phyloP scores from a whole-genome alignment of 2,329 filamentous ascomycete genomes.

The Bipolaris zeicola region DNA sequence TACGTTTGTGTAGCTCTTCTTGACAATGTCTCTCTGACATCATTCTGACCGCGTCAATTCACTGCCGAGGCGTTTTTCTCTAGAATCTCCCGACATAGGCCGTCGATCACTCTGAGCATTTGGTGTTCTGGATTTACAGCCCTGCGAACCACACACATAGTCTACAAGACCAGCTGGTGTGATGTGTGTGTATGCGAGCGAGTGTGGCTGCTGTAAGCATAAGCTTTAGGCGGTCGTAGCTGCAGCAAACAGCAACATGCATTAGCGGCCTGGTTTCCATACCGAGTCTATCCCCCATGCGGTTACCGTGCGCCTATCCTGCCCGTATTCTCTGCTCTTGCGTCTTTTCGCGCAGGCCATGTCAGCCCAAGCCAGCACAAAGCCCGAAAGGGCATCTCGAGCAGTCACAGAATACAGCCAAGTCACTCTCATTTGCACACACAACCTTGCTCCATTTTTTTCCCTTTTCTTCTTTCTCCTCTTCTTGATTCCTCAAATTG shows the following conservation, averaged over 20 bases:
- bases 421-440: neutral
- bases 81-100: neutral
- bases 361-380: neutral
- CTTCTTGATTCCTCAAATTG: too few relatives aligned
- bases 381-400: neutral
- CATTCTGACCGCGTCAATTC: conserved; percentile 22
- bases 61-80: neutral
- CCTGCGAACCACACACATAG: neutral
- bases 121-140: neutral
- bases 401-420: neutral
- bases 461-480: neutral
- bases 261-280: conserved; percentile 5
- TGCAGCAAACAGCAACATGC: conserved; percentile 7
- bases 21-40: conserved; percentile 13
- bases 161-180: neutral
- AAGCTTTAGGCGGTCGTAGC: neutral
- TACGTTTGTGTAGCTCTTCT: neutral
- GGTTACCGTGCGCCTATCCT: conserved; percentile 1
- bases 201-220: neutral
- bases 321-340: neutral
- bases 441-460: neutral
- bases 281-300: neutral
- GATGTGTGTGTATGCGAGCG: neutral
- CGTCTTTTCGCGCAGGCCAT: neutral
- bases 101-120: neutral